Evolutionary conservation across 495 filamentous ascomycete genomes (phyloP), one percentile per base, ranked within the genome.

Genomic region (Tuber aestivum): DNA sequence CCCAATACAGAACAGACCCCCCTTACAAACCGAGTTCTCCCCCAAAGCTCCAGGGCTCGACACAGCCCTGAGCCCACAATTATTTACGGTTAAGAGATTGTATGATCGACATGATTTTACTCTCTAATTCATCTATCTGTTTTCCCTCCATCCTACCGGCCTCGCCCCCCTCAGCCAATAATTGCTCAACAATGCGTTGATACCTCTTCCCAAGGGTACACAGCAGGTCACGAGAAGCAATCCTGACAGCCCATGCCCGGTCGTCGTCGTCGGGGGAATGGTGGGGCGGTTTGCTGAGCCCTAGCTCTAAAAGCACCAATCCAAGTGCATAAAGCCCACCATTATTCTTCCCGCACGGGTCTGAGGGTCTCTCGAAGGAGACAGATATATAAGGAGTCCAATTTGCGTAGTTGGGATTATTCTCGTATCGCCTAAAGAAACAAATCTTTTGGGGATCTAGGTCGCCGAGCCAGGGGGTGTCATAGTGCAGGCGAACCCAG

Each of bases 311-410:
- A 32, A 61, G 50, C n/a, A 61, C 50, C 50, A 14, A 61, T 14
- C 50, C 50, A 27, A 61, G 50, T 4, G 50, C 50, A 14, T 27
- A 27, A 1, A 32, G n/a, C n/a, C 12, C 48, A 3, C 12, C 23
- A 3, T n/a, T n/a, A 4, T 0, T 3, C 3, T 32, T 1, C 3
- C 8, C 8, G 8, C 3, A 8, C 23, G 5, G 9, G 0, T 3
- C 10, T 61, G n/a, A 3, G 23, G n/a, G 1, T 14, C 3, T 2
- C 1, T 12, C n/a, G 50, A 61, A 14, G 23, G n/a, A 14, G 10
- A n/a, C 12, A 8, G 50, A 61, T 32, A 61, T 27, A 61, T 61
- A 61, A 32, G 50, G 50, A 10, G 50, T 61, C 50, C 50, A 61
- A n/a, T 32, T 61, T n/a, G 8, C 50, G 50, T 14, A 4, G 1